Conservation (phyloP, 148 eudicot species). For the Euryodendron excelsum region DNA sequence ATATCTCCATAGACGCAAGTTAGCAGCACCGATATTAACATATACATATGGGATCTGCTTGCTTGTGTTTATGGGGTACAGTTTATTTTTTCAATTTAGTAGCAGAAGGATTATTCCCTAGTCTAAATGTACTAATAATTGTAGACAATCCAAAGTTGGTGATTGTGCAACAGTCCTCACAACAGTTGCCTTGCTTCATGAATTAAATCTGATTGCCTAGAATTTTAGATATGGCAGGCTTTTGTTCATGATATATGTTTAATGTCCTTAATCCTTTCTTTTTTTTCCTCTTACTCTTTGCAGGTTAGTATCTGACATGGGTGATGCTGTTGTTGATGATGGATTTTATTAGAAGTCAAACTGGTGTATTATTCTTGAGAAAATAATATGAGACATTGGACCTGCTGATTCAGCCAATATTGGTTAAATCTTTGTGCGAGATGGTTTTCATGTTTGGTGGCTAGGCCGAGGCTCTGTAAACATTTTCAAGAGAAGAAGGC, state of each 20-base stretch:
- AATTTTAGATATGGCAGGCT: background rate
- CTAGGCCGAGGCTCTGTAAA: background rate
- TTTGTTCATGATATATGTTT: background rate
- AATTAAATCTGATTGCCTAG: background rate
- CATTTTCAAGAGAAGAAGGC: background rate
- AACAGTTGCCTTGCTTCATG: background rate
- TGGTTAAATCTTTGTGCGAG: background rate
- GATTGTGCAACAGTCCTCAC: background rate
- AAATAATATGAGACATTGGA: conserved; percentile 37
- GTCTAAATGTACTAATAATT: background rate
- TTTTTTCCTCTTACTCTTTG: conserved; percentile 16
- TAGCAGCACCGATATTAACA: background rate
- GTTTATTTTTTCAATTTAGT: background rate
- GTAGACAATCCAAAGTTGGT: background rate
- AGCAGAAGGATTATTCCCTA: background rate
- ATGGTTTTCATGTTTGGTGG: background rate
- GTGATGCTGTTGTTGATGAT: conserved; percentile 65
- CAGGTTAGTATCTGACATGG: conserved; percentile 76
- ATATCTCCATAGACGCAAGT: background rate
- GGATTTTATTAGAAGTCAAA: conserved; percentile 89
- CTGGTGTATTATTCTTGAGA: conserved; percentile 89
- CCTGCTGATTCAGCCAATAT: background rate
- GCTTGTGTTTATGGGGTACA: background rate
- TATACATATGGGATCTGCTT: background rate
- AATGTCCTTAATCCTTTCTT: background rate